Evolutionary conservation across 2,329 filamentous ascomycete genomes (phyloP), one percentile per base, ranked within the genome.

Genomic region (Colletotrichum tabaci): DNA sequence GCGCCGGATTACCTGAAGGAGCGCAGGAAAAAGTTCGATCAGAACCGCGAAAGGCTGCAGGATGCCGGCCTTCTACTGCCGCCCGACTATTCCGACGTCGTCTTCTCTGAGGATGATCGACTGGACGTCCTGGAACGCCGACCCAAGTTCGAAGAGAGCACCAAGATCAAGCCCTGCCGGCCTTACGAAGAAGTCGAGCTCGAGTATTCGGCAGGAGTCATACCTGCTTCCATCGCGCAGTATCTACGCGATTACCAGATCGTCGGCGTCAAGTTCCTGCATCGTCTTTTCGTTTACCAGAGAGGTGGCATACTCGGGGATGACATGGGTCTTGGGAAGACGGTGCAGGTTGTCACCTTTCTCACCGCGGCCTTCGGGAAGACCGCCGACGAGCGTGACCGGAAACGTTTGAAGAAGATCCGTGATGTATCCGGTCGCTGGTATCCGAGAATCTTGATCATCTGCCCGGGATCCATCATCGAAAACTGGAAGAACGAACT

Each of bases 261-360:
- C 1, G 89, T 93, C 38, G 96, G 96, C 6, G 94, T 93, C 16
- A 87, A 89, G 42, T 98, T 98, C 77, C 86, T 99, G 9, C 95
- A 98, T 79, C 89, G 94, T 71, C 88, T 94, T 26, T 98, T 98
- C 78, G 92, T 98, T 4, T 96, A 94, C 75, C 96, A 99, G 78
- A 92, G 92, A 76, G 96, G 96, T 1, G 94, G 93, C 2, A 93
- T 99, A 26, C 87, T 99, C 0, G 95, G 96, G 3, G 96, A 99
- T 78, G 96, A 99, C 77, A 99, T 99, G 96, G 96, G 96, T 23
- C 82, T 99, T 42, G 96, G 96, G 0, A 99, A 99, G 82, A 99
- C 96, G 0, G 94, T 99, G 2, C 96, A 99, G 80, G 94, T 99
- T 35, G 96, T 95, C 68, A 93, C 95, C 0, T 98, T 99, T 75